Conservation (phyloP, 306 rosid genomes). For the Cicer bijugum region DNA sequence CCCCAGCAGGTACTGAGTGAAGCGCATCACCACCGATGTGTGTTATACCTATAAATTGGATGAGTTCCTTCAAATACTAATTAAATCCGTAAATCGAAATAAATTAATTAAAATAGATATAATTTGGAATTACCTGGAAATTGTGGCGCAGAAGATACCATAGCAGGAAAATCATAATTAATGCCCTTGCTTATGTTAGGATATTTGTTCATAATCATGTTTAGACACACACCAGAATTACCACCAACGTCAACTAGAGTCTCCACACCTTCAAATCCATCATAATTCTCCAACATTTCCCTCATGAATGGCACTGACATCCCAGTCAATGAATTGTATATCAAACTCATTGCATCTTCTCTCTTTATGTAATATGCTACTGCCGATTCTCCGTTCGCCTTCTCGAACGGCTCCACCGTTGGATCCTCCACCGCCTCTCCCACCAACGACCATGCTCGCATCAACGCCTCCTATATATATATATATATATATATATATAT, state of each 20-base stretch:
- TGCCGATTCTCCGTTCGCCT: slow-evolving; percentile 61
- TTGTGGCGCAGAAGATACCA: slow-evolving; percentile 65
- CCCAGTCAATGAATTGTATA: slow-evolving; percentile 60
- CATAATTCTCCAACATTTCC: slow-evolving; percentile 60
- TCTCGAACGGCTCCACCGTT: slow-evolving; percentile 63
- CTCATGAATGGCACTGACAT: slow-evolving; percentile 67
- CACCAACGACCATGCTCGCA: slow-evolving; percentile 74
- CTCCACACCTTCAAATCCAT: slow-evolving; percentile 63
- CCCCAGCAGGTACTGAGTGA: slow-evolving; percentile 58
- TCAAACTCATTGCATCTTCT: slow-evolving; percentile 56
- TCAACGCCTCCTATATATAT: slow-evolving; percentile 53
- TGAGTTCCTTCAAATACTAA: no score
- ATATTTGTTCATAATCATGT: slow-evolving; percentile 60
- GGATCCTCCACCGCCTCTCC: slow-evolving; percentile 77
- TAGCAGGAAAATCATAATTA: slow-evolving; percentile 71
- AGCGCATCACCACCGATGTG: slow-evolving; percentile 76
- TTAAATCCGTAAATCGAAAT: no score
- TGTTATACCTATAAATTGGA: slow-evolving; percentile 53
- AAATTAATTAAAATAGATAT: neutral
- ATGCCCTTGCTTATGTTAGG: slow-evolving; percentile 59
- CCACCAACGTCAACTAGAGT: slow-evolving; percentile 83
- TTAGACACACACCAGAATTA: slow-evolving; percentile 66
- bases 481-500: no score
- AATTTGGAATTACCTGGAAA: slow-evolving; percentile 47
- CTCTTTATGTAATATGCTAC: slow-evolving; percentile 60